Percentiles rank a stretch among this genome's conserved stretches.
phyloP scores from a whole-genome alignment of 306 rosid species.

The Cucurbita pepo region DNA sequence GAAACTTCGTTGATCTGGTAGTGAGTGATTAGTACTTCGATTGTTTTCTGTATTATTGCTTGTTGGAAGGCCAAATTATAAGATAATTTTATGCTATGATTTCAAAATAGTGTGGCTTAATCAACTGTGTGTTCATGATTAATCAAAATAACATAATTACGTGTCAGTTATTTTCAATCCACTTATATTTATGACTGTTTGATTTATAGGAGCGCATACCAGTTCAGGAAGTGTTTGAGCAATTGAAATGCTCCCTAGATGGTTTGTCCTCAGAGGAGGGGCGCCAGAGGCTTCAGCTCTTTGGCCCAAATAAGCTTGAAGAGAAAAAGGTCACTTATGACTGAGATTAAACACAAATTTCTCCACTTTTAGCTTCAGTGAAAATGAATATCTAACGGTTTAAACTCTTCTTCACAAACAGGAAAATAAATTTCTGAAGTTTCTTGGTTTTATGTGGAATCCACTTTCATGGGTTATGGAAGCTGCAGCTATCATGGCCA shows the following conservation, averaged over 20 bases:
- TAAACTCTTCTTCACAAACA: conserved; percentile 12
- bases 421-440: conserved; percentile 61
- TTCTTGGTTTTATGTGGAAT: conserved; percentile 95
- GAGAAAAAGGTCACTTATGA: conserved; percentile 42
- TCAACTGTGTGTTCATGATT: background rate
- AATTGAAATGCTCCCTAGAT: conserved; percentile 53
- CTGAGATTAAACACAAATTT: too few relatives aligned
- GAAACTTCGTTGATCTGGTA: background rate
- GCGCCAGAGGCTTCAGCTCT: conserved; percentile 40
- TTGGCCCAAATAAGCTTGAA: conserved; percentile 79
- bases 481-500: conserved; percentile 83
- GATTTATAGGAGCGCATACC: conserved; percentile 58
- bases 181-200: background rate
- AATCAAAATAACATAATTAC: too few relatives aligned
- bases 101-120: background rate
- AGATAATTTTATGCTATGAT: too few relatives aligned
- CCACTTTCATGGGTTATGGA: conserved; percentile 98
- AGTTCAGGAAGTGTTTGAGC: conserved; percentile 62
- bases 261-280: conserved; percentile 71
- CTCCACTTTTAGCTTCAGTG: background rate
- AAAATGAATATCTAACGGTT: background rate
- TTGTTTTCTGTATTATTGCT: too few relatives aligned
- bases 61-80: too few relatives aligned
- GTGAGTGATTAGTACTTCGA: too few relatives aligned
- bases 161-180: background rate